A percentile compares a stretch with the other conserved stretches of the same genome.
Conservation (phyloP, 2,329 filamentous ascomycete species). For the Colletotrichum chrysophilum region DNA sequence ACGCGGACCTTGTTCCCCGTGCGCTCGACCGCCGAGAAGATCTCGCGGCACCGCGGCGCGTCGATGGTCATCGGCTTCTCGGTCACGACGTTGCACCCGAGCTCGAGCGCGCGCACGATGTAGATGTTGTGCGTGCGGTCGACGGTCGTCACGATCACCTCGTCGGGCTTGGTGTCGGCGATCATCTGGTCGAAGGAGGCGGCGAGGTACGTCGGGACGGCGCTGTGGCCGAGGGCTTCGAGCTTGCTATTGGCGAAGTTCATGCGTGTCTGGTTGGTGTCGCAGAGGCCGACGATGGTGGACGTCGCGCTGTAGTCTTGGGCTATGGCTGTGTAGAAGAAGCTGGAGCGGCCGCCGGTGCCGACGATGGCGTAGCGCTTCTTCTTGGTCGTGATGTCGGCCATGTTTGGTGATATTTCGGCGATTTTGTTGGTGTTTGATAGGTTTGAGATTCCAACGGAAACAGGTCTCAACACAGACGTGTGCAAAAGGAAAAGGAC, state of each 20-base stretch:
- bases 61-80: conserved; percentile 61
- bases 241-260: conserved; percentile 59
- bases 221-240: conserved; percentile 46
- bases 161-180: conserved; percentile 59
- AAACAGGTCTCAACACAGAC: not conserved
- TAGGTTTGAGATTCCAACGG: not conserved
- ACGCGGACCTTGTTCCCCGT: conserved; percentile 49
- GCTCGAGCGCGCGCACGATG: conserved; percentile 60
- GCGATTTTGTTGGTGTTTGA: not conserved
- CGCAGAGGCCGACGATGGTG: conserved; percentile 60
- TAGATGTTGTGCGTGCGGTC: conserved; percentile 67
- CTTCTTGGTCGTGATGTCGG: conserved; percentile 18
- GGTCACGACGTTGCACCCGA: conserved; percentile 53
- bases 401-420: not conserved
- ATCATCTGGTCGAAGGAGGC: conserved; percentile 64
- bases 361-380: conserved; percentile 63
- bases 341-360: conserved; percentile 62
- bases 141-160: conserved; percentile 68
- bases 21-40: conserved; percentile 57
- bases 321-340: conserved; percentile 65
- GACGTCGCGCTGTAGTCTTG: conserved; percentile 56
- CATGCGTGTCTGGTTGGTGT: conserved; percentile 66
- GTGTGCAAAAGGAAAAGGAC: not conserved
- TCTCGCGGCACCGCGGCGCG: conserved; percentile 54
- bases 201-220: conserved; percentile 60